Percentiles rank a stretch among this genome's conserved stretches.
These are phyloP conservation scores for Penicillium chermesinum DNA, from an alignment of 495 filamentous ascomycete species.

Conservation along the genomic window DNA sequence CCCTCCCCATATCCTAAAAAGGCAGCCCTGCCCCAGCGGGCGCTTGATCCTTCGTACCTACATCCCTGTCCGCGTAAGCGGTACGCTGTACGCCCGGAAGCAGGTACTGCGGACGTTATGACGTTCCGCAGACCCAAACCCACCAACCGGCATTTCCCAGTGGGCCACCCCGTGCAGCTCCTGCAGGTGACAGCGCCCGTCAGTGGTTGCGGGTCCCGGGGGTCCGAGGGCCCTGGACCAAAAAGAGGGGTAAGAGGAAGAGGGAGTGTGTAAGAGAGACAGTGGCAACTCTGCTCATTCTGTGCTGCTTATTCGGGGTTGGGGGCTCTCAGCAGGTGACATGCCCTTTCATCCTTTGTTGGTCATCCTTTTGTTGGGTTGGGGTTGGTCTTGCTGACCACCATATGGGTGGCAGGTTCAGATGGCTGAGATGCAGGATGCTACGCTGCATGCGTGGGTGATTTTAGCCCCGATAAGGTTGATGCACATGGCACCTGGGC, in stretches of 20 bases:
- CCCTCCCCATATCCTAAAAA: conserved; percentile 1
- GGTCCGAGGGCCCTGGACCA: not conserved
- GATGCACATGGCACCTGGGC: not conserved
- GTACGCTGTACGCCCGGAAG: conserved; percentile 3
- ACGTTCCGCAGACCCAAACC: not conserved
- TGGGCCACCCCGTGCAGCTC: conserved; percentile 7
- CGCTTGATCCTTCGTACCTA: conserved; percentile 1
- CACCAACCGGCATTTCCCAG: not conserved
- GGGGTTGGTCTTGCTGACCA: not conserved
- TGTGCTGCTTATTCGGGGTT: no score
- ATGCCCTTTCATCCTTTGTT: not conserved
- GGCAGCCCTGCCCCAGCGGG: not conserved
- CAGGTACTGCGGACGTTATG: conserved; percentile 6
- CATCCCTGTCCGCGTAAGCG: not conserved
- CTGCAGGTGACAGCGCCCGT: conserved; percentile 10
- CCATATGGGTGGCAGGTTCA: conserved; percentile 3
- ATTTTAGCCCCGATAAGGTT: not conserved
- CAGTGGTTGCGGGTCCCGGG: conserved; percentile 6
- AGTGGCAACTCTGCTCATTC: no score
- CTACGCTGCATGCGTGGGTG: not conserved
- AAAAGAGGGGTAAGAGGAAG: not conserved
- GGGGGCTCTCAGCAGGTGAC: no score
- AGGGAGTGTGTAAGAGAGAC: no score
- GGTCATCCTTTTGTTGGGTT: not conserved
- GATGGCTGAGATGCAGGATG: not conserved